Conservation (phyloP, 2,329 filamentous ascomycete genomes). For the Epichloe typhina region DNA sequence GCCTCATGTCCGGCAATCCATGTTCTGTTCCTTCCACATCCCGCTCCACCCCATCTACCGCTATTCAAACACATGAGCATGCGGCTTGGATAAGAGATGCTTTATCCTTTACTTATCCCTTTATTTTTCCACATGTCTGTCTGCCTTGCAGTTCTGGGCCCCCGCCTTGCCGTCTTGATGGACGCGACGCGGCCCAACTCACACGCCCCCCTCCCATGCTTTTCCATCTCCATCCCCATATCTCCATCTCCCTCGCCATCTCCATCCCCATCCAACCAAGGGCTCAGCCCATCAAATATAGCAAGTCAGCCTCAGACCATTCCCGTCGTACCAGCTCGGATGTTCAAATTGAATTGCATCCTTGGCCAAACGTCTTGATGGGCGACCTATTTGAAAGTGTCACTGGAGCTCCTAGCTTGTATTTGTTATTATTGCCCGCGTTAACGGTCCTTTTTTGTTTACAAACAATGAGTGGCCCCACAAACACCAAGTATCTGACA, state of each 20-base stretch:
- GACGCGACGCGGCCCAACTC: conserved; percentile 1
- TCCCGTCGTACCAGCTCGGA: neutral
- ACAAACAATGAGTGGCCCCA: neutral
- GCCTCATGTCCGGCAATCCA: neutral
- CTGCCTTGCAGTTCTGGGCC: neutral
- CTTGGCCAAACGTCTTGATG: neutral
- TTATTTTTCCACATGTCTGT: neutral
- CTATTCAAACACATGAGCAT: neutral
- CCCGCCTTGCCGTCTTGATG: neutral
- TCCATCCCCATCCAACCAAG: no score
- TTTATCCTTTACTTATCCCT: neutral
- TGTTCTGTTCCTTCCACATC: neutral
- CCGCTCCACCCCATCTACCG: neutral
- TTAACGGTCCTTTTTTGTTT: neutral
- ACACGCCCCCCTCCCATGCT: neutral
- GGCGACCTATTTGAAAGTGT: neutral
- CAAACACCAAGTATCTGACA: neutral
- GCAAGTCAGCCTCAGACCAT: neutral
- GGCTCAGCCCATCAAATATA: neutral
- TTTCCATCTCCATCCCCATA: no score
- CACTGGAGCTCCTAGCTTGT: neutral
- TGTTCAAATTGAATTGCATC: neutral
- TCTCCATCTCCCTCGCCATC: no score
- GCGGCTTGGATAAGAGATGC: neutral
- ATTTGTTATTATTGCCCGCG: neutral